Conservation (phyloP, 1,139 yeast genomes). For the Yamadazyma songkhlaensis region DNA sequence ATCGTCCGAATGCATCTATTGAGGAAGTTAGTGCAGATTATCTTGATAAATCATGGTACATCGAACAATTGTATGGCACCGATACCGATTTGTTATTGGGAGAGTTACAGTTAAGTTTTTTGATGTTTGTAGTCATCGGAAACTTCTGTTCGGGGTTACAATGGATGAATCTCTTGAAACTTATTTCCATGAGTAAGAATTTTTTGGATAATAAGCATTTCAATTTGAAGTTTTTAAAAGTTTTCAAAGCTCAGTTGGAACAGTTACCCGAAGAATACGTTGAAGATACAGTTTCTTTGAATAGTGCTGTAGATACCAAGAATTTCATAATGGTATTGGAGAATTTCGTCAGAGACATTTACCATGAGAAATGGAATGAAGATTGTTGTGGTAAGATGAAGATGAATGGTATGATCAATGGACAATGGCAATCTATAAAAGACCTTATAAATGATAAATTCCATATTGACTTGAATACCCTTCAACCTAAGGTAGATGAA, state of each 20-base stretch:
- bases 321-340: slow-evolving; percentile 19
- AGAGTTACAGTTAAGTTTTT: slow-evolving; percentile 25
- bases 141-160: slow-evolving; percentile 31
- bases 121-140: slow-evolving; percentile 25
- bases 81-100: slow-evolving; percentile 21
- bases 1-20: slow-evolving; percentile 6
- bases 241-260: slow-evolving; percentile 18
- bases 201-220: slow-evolving; percentile 15
- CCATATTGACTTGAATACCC: slow-evolving; percentile 15
- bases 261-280: slow-evolving; percentile 25
- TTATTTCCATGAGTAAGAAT: slow-evolving; percentile 22
- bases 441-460: slow-evolving; percentile 14
- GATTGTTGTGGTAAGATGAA: slow-evolving; percentile 22
- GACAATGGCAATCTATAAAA: slow-evolving; percentile 17
- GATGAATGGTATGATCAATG: slow-evolving; percentile 17
- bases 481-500: slow-evolving; percentile 13
- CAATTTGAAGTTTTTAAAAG: slow-evolving; percentile 14
- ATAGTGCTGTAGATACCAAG: slow-evolving; percentile 18
- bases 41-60: slow-evolving; percentile 30
- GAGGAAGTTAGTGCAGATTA: slow-evolving; percentile 19
- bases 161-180: slow-evolving; percentile 23
- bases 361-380: slow-evolving; percentile 11
- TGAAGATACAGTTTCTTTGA: slow-evolving; percentile 14
- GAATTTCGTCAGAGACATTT: slow-evolving; percentile 19
- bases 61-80: slow-evolving; percentile 19